Conservation (phyloP, 1,139 yeast species). For the Taphrina confusa region DNA sequence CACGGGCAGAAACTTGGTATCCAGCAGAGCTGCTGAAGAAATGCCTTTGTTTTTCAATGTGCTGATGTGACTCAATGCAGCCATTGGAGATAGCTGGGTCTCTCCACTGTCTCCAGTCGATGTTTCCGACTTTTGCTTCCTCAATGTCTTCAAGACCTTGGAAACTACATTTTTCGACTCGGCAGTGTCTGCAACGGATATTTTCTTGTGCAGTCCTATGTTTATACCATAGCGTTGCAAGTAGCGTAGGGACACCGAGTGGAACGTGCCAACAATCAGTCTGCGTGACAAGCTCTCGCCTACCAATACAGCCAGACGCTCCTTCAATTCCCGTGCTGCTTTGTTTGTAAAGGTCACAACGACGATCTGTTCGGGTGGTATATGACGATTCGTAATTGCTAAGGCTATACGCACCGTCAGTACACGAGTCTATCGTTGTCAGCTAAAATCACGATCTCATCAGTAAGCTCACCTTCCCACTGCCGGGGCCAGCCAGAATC, state of each 20-base stretch:
- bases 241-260: conserved; percentile 69
- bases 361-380: conserved; percentile 61
- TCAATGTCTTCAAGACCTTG: conserved; percentile 16
- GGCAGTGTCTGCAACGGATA: conserved; percentile 66
- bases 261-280: conserved; percentile 80
- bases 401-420: conserved; percentile 76
- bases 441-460: background rate
- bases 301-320: conserved; percentile 55
- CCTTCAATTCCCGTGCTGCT: conserved; percentile 82
- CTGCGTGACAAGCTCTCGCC: conserved; percentile 48
- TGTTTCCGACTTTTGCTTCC: background rate
- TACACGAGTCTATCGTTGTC: conserved; percentile 64
- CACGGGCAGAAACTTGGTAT: conserved; percentile 1
- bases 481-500: conserved; percentile 91
- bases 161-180: conserved; percentile 48
- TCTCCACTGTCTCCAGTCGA: background rate
- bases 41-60: conserved; percentile 11
- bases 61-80: conserved; percentile 18
- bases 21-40: background rate
- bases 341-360: conserved; percentile 90
- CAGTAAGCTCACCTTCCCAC: conserved; percentile 45
- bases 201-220: conserved; percentile 52
- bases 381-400: conserved; percentile 54
- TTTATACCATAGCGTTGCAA: conserved; percentile 59
- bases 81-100: background rate